A percentile compares a stretch with the other conserved stretches of the same genome.
Evolutionary conservation across 2,329 filamentous ascomycete genomes (phyloP).

Genomic region (Trichoderma guizhouense): DNA sequence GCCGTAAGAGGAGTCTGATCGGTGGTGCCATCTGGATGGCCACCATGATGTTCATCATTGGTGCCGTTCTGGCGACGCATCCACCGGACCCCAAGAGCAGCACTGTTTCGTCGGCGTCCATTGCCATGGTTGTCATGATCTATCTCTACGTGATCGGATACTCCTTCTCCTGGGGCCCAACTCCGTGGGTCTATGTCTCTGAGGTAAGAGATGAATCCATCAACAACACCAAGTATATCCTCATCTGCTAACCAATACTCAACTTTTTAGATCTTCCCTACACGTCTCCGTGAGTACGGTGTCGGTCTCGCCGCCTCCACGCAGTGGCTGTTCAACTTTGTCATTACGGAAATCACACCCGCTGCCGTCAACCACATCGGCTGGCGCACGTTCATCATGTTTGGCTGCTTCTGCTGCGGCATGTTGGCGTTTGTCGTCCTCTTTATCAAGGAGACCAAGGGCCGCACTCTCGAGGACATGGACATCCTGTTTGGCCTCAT

Average conservation of each 20-base stretch:
- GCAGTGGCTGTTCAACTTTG: slow-evolving; percentile 68
- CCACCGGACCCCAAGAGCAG: slow-evolving; percentile 13
- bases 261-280: slow-evolving; percentile 17
- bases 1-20: slow-evolving; percentile 58
- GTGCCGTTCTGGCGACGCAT: slow-evolving; percentile 24
- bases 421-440: slow-evolving; percentile 21
- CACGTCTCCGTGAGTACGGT: slow-evolving; percentile 22
- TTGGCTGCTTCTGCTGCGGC: slow-evolving; percentile 21
- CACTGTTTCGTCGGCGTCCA: slow-evolving; percentile 20
- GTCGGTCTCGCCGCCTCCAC: slow-evolving; percentile 61
- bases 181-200: slow-evolving; percentile 22
- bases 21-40: slow-evolving; percentile 66
- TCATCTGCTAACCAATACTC: neutral
- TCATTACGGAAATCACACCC: slow-evolving; percentile 40
- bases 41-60: slow-evolving; percentile 45
- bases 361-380: slow-evolving; percentile 21
- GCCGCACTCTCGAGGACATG: slow-evolving; percentile 21
- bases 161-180: slow-evolving; percentile 22
- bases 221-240: neutral
- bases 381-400: slow-evolving; percentile 23
- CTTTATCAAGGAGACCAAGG: slow-evolving; percentile 22
- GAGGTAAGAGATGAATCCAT: slow-evolving; percentile 6
- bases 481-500: slow-evolving; percentile 18
- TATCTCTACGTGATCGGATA: slow-evolving; percentile 20
- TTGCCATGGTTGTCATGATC: slow-evolving; percentile 23